A percentile compares a stretch with the other conserved stretches of the same genome.
Conservation (phyloP, 768 basidiomycete genomes). For the Rhodotorula taiwanensis region DNA sequence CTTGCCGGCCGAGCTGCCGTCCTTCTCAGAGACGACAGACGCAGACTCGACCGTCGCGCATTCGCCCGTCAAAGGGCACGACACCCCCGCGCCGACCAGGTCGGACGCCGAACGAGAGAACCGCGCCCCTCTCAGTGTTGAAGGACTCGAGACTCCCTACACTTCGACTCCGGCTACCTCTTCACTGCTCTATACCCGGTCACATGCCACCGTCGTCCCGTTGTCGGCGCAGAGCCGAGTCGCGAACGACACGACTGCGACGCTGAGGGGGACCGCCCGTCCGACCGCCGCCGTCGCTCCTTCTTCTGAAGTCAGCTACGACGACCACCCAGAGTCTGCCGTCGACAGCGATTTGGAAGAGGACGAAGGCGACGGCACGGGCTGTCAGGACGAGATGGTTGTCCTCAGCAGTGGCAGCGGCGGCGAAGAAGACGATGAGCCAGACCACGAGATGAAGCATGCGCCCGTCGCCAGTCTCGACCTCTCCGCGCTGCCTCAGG, state of each 20-base stretch:
- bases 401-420: constrained; percentile 21
- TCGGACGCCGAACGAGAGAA: not conserved
- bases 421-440: not conserved
- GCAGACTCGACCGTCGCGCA: constrained; percentile 24
- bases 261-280: not conserved
- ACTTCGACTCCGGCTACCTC: constrained; percentile 17
- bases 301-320: not conserved
- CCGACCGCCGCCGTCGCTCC: no score
- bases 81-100: not conserved
- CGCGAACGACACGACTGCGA: constrained; percentile 24
- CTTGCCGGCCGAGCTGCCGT: constrained; percentile 20
- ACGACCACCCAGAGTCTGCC: not conserved
- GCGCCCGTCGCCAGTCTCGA: not conserved
- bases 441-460: not conserved
- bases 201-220: constrained; percentile 15
- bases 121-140: not conserved
- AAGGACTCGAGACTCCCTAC: constrained; percentile 8
- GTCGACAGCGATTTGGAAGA: constrained; percentile 16
- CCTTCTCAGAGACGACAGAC: constrained; percentile 23
- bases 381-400: constrained; percentile 24
- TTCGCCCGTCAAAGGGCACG: constrained; percentile 4
- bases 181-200: constrained; percentile 1
- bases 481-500: not conserved
- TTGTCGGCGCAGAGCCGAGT: not conserved
- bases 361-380: not conserved